Evolutionary conservation across 164 flowering plant species (phyloP), one percentile per base, ranked within the genome.

Genomic region (Kalanchoe fedtschenkoi): DNA sequence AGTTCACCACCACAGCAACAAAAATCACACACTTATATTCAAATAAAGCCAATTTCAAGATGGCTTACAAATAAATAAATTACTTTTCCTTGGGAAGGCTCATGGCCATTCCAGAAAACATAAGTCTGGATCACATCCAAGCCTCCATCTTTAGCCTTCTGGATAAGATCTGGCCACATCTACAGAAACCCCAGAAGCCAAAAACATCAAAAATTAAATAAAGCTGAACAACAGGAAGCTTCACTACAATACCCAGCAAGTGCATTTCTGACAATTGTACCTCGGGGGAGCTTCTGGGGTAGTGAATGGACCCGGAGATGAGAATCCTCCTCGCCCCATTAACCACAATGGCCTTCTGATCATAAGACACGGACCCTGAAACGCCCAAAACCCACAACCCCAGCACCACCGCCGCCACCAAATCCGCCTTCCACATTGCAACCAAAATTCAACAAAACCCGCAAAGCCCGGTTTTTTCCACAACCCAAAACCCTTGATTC

Each of bases 81-180:
- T 82, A 91, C 97, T 69, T 89, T 78, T 34, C 96, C 91, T 17
- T 74, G 91, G 47, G 81, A 66, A 60, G 96, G 98, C 64, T 91
- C 98, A 72, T 91, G 98, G 15, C 90, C 96, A 79, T 91, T 88
- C 98, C 98, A 91, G 63, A 91, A 91, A 19, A 91, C 98, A 75
- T 91, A 91, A 6, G 98, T 91, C 63, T 91, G 89, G 53, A 91
- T 87, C 34, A 86, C 98, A 84, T 91, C 98, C 66, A 91, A 62
- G 16, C 98, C 98, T 69, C 96, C 98, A 62, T 89, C 92, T 70
- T 89, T 91, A 1, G 96, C 98, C 76, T 89, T 91, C 74, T 82
- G 77, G 63, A 91, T 89, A 73, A 91, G 96, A 83, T 82, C 98
- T 57, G 96, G 96, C 98, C 98, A 91, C 97, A 91, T 91, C 97